Evolutionary conservation across 306 rosid genomes (phyloP).

Genomic region (Citrullus colocynthis): DNA sequence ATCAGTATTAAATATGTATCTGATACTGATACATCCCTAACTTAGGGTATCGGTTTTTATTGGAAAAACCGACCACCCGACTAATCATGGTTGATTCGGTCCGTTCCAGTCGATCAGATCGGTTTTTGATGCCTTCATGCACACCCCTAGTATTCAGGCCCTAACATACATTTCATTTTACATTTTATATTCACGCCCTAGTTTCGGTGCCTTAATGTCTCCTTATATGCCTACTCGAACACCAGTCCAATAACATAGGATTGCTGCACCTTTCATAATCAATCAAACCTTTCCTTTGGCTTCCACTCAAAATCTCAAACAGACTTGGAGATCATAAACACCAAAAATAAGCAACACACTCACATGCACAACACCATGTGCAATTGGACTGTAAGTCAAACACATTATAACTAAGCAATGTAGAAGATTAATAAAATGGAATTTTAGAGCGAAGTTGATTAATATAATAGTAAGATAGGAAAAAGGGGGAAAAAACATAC

Average conservation of each 20-base stretch:
- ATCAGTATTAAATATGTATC: too few species aligned
- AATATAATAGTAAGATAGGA: not conserved
- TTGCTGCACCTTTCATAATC: not conserved
- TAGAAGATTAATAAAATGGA: not conserved
- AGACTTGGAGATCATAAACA: not conserved
- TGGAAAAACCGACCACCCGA: too few species aligned
- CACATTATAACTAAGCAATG: not conserved
- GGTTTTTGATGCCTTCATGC: too few species aligned
- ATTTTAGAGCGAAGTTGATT: not conserved
- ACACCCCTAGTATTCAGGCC: not conserved
- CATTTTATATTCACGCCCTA: too few species aligned
- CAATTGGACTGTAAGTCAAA: not conserved
- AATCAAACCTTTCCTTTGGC: not conserved
- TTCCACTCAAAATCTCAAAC: not conserved
- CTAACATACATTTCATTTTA: not conserved
- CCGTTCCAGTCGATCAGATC: too few species aligned
- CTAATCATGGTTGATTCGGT: too few species aligned
- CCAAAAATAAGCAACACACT: not conserved
- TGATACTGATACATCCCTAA: too few species aligned
- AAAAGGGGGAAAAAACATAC: not conserved
- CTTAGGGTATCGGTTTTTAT: too few species aligned
- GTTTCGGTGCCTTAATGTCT: not conserved
- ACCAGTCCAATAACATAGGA: not conserved
- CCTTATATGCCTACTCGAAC: not conserved
- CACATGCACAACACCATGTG: not conserved